A percentile compares a stretch with the other conserved stretches of the same genome.
phyloP scores from a whole-genome alignment of 2,329 filamentous ascomycete genomes.

The Emericellopsis cladophorae region DNA sequence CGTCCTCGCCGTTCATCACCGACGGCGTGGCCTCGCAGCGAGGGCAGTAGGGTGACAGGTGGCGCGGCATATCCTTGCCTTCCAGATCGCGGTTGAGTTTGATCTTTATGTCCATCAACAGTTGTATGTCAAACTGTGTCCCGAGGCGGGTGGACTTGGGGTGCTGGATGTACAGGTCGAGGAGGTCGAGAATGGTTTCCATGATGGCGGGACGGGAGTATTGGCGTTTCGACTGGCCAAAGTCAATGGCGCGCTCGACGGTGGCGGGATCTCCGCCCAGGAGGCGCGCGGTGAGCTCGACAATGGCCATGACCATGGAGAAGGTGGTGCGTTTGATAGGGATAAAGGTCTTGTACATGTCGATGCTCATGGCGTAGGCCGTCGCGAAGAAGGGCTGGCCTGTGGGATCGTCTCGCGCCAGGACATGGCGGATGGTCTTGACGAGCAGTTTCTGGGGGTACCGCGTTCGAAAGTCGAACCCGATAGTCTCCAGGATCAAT shows the following conservation, averaged over 20 bases:
- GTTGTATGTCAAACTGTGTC: slow-evolving; percentile 56
- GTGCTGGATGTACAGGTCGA: slow-evolving; percentile 87
- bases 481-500: slow-evolving; percentile 81
- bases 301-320: slow-evolving; percentile 70
- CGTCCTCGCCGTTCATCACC: background rate
- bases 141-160: slow-evolving; percentile 64
- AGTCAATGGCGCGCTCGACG: background rate
- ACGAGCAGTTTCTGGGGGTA: slow-evolving; percentile 77
- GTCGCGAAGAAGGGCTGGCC: slow-evolving; percentile 42
- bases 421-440: slow-evolving; percentile 58
- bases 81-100: slow-evolving; percentile 73
- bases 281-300: slow-evolving; percentile 69
- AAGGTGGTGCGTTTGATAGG: slow-evolving; percentile 81
- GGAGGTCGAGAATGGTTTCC: slow-evolving; percentile 80
- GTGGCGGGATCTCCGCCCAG: slow-evolving; percentile 22
- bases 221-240: background rate
- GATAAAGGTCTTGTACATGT: slow-evolving; percentile 86
- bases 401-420: slow-evolving; percentile 8
- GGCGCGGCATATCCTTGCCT: slow-evolving; percentile 45
- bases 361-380: slow-evolving; percentile 73
- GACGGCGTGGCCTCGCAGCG: slow-evolving; percentile 28
- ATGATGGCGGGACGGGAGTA: slow-evolving; percentile 30
- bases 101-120: slow-evolving; percentile 79
- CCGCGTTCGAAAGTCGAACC: slow-evolving; percentile 86
- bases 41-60: slow-evolving; percentile 43